Percentiles rank a stretch among this genome's conserved stretches.
These are phyloP conservation scores for Paraconiothyrium brasiliense DNA, from an alignment of 2,329 filamentous ascomycete genomes.

Conservation along the genomic window DNA sequence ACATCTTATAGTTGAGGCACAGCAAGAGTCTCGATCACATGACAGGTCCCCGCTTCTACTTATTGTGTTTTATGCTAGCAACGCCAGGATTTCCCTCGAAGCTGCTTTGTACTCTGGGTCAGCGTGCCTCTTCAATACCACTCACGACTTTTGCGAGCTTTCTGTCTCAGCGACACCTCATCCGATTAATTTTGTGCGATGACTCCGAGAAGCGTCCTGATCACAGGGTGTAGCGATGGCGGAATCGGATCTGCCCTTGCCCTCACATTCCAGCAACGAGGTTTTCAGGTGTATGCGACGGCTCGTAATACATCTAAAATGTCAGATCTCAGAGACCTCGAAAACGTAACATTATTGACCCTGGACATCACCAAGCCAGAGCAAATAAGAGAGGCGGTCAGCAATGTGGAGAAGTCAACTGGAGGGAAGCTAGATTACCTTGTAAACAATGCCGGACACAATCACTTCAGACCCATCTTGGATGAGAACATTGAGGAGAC, in stretches of 20 bases:
- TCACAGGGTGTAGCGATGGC: conserved; percentile 43
- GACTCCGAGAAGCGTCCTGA: conserved; percentile 26
- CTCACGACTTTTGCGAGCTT: not conserved
- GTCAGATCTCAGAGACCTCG: not conserved
- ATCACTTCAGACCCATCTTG: conserved; percentile 46
- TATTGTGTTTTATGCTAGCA: not conserved
- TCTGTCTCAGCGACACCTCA: not conserved
- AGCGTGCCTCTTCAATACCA: not conserved
- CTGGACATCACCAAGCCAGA: conserved; percentile 22
- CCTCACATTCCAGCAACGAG: conserved; percentile 46
- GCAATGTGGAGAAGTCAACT: conserved; percentile 6
- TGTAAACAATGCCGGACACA: conserved; percentile 56
- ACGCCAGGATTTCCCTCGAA: not conserved
- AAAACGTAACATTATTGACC: conserved; percentile 32
- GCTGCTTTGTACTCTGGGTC: not conserved
- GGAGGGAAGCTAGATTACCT: conserved; percentile 31
- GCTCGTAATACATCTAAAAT: conserved; percentile 50
- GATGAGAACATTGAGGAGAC: conserved; percentile 24
- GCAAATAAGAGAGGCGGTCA: conserved; percentile 13
- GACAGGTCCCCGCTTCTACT: not conserved
- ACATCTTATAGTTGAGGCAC: not conserved
- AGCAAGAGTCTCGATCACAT: not conserved
- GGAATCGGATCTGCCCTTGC: conserved; percentile 55
- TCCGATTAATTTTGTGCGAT: not conserved
- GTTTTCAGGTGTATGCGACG: conserved; percentile 56